A percentile compares a stretch with the other conserved stretches of the same genome.
Evolutionary conservation across 192 early-diverging fungal species (phyloP).

Genomic region (Umbelopsis sp.): DNA sequence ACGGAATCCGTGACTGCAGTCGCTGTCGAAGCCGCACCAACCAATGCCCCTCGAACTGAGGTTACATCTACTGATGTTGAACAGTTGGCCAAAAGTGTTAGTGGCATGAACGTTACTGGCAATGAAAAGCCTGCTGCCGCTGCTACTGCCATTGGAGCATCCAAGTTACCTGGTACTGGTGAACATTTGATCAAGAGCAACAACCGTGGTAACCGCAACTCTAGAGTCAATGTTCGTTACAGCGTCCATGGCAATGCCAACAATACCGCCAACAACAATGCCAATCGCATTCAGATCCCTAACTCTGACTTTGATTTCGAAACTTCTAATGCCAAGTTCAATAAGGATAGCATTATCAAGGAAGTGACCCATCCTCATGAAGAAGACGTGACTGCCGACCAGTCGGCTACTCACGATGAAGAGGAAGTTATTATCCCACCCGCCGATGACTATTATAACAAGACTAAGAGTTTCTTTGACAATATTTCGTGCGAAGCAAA

Average conservation of each 20-base stretch:
- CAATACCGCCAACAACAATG: neutral
- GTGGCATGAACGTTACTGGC: conserved; percentile 47
- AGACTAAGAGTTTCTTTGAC: conserved; percentile 90
- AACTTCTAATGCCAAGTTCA: conserved; percentile 92
- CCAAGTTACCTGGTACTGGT: neutral
- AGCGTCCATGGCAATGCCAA: conserved; percentile 1
- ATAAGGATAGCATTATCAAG: conserved; percentile 81
- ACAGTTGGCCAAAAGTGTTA: conserved; percentile 56
- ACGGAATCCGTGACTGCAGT: neutral
- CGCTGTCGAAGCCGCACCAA: neutral
- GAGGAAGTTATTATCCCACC: conserved; percentile 58
- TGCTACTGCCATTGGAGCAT: neutral
- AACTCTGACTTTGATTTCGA: conserved; percentile 96
- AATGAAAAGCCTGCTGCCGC: neutral
- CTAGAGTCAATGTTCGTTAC: conserved; percentile 9
- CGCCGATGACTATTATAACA: conserved; percentile 72
- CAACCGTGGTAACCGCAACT: conserved; percentile 10
- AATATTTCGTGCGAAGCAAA: conserved; percentile 97
- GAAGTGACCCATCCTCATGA: conserved; percentile 61
- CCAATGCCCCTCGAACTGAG: conserved; percentile 27
- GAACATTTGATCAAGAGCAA: conserved; percentile 6
- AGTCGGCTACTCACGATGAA: conserved; percentile 40
- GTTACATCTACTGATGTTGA: conserved; percentile 51
- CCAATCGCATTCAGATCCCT: conserved; percentile 41
- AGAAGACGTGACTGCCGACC: conserved; percentile 8